These are phyloP conservation scores for Debaryomyces hansenii DNA, from an alignment of 805 yeast species.

Conservation along the genomic window DNA sequence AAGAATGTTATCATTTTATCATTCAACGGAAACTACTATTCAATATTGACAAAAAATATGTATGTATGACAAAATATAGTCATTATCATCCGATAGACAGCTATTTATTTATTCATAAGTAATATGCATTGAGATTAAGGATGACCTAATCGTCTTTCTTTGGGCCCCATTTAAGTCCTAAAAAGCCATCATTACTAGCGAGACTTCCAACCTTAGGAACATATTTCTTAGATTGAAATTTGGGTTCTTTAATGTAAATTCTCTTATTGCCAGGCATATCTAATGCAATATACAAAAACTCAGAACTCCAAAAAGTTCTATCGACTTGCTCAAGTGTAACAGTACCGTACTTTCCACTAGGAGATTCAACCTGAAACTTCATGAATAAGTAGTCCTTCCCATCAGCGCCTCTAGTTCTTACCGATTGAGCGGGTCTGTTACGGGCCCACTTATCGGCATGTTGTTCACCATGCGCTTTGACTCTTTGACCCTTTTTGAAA, in stretches of 20 bases:
- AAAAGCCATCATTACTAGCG: constrained; percentile 53
- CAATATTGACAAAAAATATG: too few species aligned
- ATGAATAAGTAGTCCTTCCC: constrained; percentile 80
- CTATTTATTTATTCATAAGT: too few species aligned
- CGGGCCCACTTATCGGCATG: constrained; percentile 79
- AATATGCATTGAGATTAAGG: too few species aligned
- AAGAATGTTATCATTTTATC: too few species aligned
- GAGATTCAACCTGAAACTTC: constrained; percentile 85
- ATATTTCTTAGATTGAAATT: constrained; percentile 43
- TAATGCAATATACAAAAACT: constrained; percentile 68
- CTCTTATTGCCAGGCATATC: constrained; percentile 74
- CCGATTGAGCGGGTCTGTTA: constrained; percentile 78
- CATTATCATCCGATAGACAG: too few species aligned
- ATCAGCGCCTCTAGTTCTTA: constrained; percentile 64
- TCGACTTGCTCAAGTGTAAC: constrained; percentile 82
- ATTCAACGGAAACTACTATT: too few species aligned
- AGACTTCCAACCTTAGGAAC: constrained; percentile 26
- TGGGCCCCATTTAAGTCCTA: constrained; percentile 89
- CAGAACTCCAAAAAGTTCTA: constrained; percentile 62
- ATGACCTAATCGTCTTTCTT: constrained; percentile 42
- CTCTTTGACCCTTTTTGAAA: constrained; percentile 53
- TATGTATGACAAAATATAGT: too few species aligned
- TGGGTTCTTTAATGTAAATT: constrained; percentile 68
- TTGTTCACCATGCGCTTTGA: constrained; percentile 82
- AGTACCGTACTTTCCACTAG: constrained; percentile 57